These are phyloP conservation scores for Evansstolkia leycettana DNA, from an alignment of 495 filamentous ascomycete genomes.

Conservation along the genomic window DNA sequence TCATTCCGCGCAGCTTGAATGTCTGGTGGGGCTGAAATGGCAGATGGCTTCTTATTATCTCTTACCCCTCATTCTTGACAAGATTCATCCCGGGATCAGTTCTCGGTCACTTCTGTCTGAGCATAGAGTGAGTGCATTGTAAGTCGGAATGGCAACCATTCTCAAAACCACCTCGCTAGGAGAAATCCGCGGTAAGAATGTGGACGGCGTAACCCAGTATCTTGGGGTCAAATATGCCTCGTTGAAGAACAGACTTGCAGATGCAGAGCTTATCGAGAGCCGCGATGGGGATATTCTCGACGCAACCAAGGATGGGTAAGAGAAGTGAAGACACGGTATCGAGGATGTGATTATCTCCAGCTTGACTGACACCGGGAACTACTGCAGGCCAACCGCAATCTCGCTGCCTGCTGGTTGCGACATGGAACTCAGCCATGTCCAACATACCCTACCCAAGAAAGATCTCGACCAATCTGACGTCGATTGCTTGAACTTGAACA, in stretches of 20 bases:
- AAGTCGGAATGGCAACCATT: constrained; percentile 4
- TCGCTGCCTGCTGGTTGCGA: constrained; percentile 14
- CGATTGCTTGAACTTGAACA: constrained; percentile 33
- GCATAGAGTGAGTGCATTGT: neutral
- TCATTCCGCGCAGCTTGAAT: too few relatives aligned
- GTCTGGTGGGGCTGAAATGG: too few relatives aligned
- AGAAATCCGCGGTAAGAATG: constrained; percentile 11
- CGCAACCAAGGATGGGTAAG: constrained; percentile 19
- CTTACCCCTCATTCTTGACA: too few relatives aligned
- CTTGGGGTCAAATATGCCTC: constrained; percentile 23
- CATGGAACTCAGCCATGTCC: constrained; percentile 14
- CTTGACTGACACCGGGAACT: neutral
- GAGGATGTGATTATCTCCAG: neutral
- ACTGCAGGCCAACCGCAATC: constrained; percentile 13
- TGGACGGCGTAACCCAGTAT: constrained; percentile 16
- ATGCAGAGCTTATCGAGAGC: constrained; percentile 15
- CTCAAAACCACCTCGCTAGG: constrained; percentile 11
- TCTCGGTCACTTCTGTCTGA: too few relatives aligned
- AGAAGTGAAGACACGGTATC: neutral
- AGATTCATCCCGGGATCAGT: too few relatives aligned
- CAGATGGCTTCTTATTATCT: too few relatives aligned
- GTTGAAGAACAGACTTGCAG: constrained; percentile 17
- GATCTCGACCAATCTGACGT: constrained; percentile 16
- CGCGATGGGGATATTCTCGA: constrained; percentile 11
- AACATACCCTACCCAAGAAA: constrained; percentile 18